Base-by-base conservation (phyloP, 2,329 filamentous ascomycete species). In the Keithomyces neogunnii region DNA sequence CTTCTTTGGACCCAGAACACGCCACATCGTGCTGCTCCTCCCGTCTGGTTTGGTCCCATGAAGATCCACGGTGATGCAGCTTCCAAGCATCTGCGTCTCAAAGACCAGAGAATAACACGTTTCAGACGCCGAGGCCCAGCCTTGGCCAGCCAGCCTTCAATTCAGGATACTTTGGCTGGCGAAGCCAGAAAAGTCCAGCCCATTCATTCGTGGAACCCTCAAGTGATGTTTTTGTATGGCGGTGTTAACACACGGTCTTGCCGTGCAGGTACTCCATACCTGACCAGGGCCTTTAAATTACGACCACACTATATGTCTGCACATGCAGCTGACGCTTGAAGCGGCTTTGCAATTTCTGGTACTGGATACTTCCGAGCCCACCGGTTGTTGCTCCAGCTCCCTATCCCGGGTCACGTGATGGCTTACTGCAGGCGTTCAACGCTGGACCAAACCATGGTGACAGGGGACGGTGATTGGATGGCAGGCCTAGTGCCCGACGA, bases 401-500 rank as follows among this genome's bases (percentile, higher is more conserved):
- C 36, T 36, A n/a, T 49, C 28, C 19, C 11, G 1, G 28, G 38
- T 55, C 53, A 55, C 54, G 54, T 55, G 45, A 45, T 40, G 29
- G 8, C 45, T 50, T 9, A 7, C 31, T 33, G 3, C 19, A 40
- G 13, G 13, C 13, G 19, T 19, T 44, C 9, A 7, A 36, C 5
- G 33, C 11, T 35, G 6, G 49, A 49, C 51, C 48, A 53, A 44
- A 43, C 30, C 40, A 36, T 45, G 42, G 47, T 5, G 40, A 30
- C 28, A 30, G 26, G 45, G 28, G 30, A 5, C 36, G n/a, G 36
- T 51, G 28, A 39, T 39, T 50, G 36, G 49, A 13, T 30, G 26
- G 45, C 30, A 39, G 26, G 40, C 32, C 3, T 19, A 40, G 47
- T 45, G 46, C 38, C 56, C 59, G 60, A 59, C 60, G 57, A 61